Evolutionary conservation across 2,329 filamentous ascomycete species (phyloP).

Genomic region (Talaromyces rugulosus): DNA sequence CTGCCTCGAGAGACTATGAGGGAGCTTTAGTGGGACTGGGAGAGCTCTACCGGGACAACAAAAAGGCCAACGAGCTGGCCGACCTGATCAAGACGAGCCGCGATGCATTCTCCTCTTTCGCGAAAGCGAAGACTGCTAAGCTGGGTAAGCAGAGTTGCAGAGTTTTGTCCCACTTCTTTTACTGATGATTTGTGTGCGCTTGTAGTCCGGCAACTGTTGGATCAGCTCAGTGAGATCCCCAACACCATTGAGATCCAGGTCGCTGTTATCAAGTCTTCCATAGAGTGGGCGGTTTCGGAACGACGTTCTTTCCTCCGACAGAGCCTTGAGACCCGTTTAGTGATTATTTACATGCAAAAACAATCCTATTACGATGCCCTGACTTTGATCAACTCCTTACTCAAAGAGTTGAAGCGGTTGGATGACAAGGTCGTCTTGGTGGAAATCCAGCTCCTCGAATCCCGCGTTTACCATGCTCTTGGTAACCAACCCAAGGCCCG

Average conservation of each 20-base stretch:
- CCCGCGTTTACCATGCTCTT: constrained; percentile 92
- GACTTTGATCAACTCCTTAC: constrained; percentile 90
- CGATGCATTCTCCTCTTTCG: constrained; percentile 88
- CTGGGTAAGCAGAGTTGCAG: constrained; percentile 62
- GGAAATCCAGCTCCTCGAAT: constrained; percentile 96
- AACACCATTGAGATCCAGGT: constrained; percentile 94
- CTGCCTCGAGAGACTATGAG: constrained; percentile 88
- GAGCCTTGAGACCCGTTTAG: constrained; percentile 94
- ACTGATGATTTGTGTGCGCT: neutral
- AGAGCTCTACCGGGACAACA: constrained; percentile 81
- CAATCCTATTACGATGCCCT: constrained; percentile 96
- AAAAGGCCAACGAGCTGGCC: constrained; percentile 78
- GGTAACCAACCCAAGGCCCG: constrained; percentile 95
- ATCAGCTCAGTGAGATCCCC: constrained; percentile 90
- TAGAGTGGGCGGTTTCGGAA: constrained; percentile 97
- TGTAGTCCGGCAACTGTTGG: constrained; percentile 88
- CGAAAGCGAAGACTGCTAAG: constrained; percentile 98
- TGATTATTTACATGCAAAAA: constrained; percentile 92
- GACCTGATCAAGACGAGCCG: constrained; percentile 86
- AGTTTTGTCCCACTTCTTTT: constrained; percentile 1
- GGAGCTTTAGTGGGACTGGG: constrained; percentile 81
- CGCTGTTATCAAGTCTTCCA: constrained; percentile 94
- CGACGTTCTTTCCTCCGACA: constrained; percentile 94
- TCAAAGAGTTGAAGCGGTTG: constrained; percentile 93
- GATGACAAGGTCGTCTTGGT: constrained; percentile 98